phyloP scores from a whole-genome alignment of 257 asterid species.

The Gynochthodes officinalis region DNA sequence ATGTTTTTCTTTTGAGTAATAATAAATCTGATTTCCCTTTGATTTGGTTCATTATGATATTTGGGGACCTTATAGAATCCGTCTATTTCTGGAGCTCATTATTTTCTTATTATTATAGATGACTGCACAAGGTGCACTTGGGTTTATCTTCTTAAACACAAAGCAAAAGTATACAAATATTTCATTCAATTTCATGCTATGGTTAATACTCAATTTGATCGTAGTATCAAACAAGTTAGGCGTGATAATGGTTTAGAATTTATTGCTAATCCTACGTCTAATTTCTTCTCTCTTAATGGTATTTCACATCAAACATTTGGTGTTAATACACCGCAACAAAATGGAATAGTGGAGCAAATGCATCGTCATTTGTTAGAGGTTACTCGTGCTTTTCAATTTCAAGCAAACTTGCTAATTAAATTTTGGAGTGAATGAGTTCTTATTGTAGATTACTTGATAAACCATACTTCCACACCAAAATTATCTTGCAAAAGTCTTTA shows the following conservation, averaged over 20 bases:
- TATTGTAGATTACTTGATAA: neutral
- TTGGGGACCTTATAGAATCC: neutral
- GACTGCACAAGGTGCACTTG: neutral
- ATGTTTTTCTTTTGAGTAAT: too few relatives aligned
- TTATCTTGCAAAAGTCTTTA: neutral
- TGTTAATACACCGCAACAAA: neutral
- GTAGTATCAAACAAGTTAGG: neutral
- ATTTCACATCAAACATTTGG: neutral
- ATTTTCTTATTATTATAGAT: neutral
- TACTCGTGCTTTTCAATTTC: neutral
- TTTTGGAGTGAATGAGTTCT: neutral
- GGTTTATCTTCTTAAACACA: constrained; percentile 1
- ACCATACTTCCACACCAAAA: neutral
- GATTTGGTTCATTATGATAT: neutral
- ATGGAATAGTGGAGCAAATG: neutral
- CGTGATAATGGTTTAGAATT: too few relatives aligned
- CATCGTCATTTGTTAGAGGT: neutral
- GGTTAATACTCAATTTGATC: neutral
- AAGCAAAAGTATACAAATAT: neutral
- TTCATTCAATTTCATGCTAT: neutral
- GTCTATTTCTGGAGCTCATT: neutral
- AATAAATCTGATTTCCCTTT: neutral
- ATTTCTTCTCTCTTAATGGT: neutral
- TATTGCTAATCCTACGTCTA: neutral
- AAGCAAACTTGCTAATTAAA: neutral